phyloP scores from a whole-genome alignment of 768 basidiomycete species.

The Suillus bovinus region DNA sequence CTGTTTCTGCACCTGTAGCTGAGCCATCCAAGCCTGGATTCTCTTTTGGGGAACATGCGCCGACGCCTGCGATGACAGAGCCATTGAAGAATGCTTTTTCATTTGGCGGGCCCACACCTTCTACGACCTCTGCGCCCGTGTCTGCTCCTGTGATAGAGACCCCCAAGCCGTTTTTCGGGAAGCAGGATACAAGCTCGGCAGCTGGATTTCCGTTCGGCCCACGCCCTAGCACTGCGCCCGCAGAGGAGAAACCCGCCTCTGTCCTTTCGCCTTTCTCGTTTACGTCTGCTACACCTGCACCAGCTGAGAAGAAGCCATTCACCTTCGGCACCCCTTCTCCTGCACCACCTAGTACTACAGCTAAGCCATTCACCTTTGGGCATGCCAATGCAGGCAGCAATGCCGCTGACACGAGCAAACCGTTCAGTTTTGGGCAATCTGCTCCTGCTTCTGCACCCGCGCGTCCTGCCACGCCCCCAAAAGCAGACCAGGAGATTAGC shows the following conservation, averaged over 20 bases:
- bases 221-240: slow-evolving; percentile 22
- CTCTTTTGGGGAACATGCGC: slow-evolving; percentile 27
- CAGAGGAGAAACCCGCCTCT: slow-evolving; percentile 24
- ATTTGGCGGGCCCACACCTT: slow-evolving; percentile 29
- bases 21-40: slow-evolving; percentile 15
- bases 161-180: slow-evolving; percentile 45
- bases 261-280: slow-evolving; percentile 27
- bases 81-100: slow-evolving; percentile 35
- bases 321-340: slow-evolving; percentile 42
- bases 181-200: slow-evolving; percentile 23
- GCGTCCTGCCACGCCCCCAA: slow-evolving; percentile 67
- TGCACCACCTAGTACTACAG: slow-evolving; percentile 25
- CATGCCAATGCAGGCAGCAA: slow-evolving; percentile 35
- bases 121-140: slow-evolving; percentile 10
- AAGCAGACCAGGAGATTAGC: slow-evolving; percentile 61
- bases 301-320: slow-evolving; percentile 43
- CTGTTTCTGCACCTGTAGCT: neutral
- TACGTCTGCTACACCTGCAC: slow-evolving; percentile 35
- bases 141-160: slow-evolving; percentile 31
- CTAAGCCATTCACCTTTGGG: slow-evolving; percentile 48
- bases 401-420: slow-evolving; percentile 47
- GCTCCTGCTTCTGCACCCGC: slow-evolving; percentile 31
- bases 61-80: slow-evolving; percentile 22
- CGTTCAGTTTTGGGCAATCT: slow-evolving; percentile 55
- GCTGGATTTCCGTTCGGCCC: slow-evolving; percentile 46